Conservation (phyloP, 169 alveolate species). For the Cryptosporidium ubiquitum region DNA sequence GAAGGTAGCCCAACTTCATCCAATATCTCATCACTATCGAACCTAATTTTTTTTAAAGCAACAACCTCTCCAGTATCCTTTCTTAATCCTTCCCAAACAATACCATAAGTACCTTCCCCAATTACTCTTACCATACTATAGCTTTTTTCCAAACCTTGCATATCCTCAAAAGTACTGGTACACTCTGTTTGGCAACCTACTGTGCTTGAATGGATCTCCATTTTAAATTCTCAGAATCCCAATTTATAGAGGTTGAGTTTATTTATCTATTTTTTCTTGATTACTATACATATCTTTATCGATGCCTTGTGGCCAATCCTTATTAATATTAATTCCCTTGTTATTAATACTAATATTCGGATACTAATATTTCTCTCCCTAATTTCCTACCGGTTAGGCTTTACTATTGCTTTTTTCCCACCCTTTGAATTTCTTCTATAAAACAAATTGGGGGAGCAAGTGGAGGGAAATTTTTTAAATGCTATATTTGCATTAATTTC, state of each 20-base stretch:
- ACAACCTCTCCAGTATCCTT: conserved; percentile 83
- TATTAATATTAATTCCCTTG: not conserved
- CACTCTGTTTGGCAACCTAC: conserved; percentile 69
- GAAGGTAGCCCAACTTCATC: conserved; percentile 91
- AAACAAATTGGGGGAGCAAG: conserved; percentile 24
- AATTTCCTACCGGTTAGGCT: not conserved
- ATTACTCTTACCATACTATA: conserved; percentile 70
- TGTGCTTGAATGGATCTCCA: conserved; percentile 65
- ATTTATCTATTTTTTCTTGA: not conserved
- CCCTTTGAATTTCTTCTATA: not conserved
- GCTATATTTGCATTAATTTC: not conserved
- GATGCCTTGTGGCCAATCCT: not conserved
- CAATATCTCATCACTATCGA: conserved; percentile 81
- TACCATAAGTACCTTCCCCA: conserved; percentile 88
- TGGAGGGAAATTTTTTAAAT: conserved; percentile 41
- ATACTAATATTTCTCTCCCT: not conserved
- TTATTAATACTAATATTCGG: not conserved
- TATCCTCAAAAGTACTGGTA: conserved; percentile 57
- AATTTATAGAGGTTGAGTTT: not conserved
- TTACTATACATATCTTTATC: not conserved
- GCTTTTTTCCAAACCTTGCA: conserved; percentile 44
- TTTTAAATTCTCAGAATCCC: not conserved
- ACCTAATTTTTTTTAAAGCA: conserved; percentile 80
- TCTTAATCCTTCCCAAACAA: conserved; percentile 85
- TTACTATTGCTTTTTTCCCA: not conserved